Evolutionary conservation across 345 rosid species (phyloP).

Genomic region (Streptanthus diversifolius): DNA sequence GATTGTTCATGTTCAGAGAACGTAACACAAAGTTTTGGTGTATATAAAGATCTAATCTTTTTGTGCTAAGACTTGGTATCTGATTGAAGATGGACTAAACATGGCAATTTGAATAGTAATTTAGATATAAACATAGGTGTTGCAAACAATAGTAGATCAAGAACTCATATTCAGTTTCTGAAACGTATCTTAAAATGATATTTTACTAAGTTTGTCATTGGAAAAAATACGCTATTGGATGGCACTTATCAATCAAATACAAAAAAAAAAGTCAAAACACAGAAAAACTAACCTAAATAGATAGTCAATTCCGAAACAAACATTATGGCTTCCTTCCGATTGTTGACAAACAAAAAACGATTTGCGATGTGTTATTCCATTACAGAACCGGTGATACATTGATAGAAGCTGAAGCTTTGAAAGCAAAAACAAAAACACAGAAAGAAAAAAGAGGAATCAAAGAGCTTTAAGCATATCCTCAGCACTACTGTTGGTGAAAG

Average conservation of each 20-base stretch:
- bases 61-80: neutral
- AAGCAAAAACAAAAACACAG: neutral
- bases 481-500: conserved; percentile 80
- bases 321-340: neutral
- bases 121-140: neutral
- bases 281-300: neutral
- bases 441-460: conserved; percentile 24
- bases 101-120: neutral
- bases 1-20: neutral
- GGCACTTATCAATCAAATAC: neutral
- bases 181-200: too few relatives aligned
- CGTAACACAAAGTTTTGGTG: neutral
- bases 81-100: neutral
- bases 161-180: too few relatives aligned
- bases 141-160: neutral
- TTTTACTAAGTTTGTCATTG: neutral
- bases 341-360: neutral
- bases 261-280: neutral
- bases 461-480: conserved; percentile 80
- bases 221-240: neutral
- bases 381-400: neutral
- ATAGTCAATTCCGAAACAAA: neutral
- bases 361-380: neutral
- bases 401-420: neutral
- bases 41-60: neutral